Base-by-base conservation (phyloP, 768 basidiomycete genomes). In the Russula virescens region DNA sequence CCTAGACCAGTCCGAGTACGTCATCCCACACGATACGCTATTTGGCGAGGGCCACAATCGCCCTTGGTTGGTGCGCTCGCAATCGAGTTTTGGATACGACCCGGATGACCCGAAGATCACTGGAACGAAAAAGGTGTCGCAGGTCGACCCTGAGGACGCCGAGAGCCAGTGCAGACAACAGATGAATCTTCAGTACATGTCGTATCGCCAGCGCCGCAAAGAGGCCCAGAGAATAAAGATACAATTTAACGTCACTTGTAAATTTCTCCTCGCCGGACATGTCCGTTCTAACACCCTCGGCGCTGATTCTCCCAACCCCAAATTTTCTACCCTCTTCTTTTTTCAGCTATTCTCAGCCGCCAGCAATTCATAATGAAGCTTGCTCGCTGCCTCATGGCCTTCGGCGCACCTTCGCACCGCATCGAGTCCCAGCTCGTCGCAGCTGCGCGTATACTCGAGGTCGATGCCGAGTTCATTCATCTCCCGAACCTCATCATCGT, bases 391-490 rank as follows among this genome's bases (percentile, higher is more conserved):
- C 78, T 97, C 45, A 94, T 98, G 90, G 86, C 86, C 14, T 95
- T 91, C 70, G 93, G 94, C 5, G 91, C 94, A 19, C 93, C 94
- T 0, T 93, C 91, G 25, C 95, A 98, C 75, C 85, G 95, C 35
- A 90, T 98, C 63, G 94, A 96, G 74, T 88, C 92, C 2, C 94
- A 97, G 72, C 84, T 98, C 43, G 80, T 88, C 35, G 89, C 94
- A 11, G 91, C 91, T 9, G 91, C 94, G 0, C 82, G 86, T 18
- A 93, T 94, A 56, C 85, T 98, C 19, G 93, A 94, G 69, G 84
- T 97, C 58, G 86, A 92, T 72, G 91, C 92, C 49, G 91, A 95
- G 71, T 95, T 94, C 71, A 88, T 96, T 45, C 89, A 94, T 74
- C 77, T 91, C 16, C 91, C 89, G 25, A 82, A 80, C 19, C 81